A percentile compares a stretch with the other conserved stretches of the same genome.
These are phyloP conservation scores for Paraconiothyrium sp. DNA, from an alignment of 2,329 filamentous ascomycete species.

Conservation along the genomic window DNA sequence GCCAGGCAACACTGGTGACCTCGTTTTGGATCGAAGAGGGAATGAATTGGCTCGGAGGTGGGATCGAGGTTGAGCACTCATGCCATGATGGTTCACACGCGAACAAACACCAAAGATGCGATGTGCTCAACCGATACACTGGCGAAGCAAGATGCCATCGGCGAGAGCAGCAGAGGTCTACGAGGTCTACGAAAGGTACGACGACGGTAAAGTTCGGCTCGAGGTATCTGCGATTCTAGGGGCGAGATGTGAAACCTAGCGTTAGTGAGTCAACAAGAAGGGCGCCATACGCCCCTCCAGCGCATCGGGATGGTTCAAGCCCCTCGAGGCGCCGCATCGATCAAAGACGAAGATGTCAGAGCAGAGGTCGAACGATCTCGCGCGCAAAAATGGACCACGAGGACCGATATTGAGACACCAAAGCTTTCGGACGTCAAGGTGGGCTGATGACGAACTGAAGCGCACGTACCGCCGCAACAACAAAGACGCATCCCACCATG, in stretches of 20 bases:
- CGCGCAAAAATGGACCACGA: not conserved
- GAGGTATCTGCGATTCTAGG: not conserved
- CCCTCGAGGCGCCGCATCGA: not conserved
- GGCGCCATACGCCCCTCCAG: not conserved
- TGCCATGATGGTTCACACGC: no score
- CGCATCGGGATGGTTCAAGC: no score
- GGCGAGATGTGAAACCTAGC: not conserved
- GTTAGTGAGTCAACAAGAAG: slow-evolving; percentile 4
- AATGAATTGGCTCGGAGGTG: no score
- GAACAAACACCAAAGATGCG: no score
- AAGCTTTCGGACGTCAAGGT: slow-evolving; percentile 1
- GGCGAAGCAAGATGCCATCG: not conserved
- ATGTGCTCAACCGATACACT: no score
- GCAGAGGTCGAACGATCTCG: not conserved
- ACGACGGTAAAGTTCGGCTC: slow-evolving; percentile 7
- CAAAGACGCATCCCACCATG: slow-evolving; percentile 13
- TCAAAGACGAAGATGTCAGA: not conserved
- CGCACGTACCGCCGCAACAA: slow-evolving; percentile 12
- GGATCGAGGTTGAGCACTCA: no score
- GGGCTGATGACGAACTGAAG: slow-evolving; percentile 5
- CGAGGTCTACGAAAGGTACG: not conserved
- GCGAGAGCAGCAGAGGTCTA: not conserved
- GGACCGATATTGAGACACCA: not conserved
- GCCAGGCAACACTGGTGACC: no score
- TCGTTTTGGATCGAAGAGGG: no score